Conservation (phyloP, 2,329 filamentous ascomycete species). For the Tolypocladium ophioglossoides region DNA sequence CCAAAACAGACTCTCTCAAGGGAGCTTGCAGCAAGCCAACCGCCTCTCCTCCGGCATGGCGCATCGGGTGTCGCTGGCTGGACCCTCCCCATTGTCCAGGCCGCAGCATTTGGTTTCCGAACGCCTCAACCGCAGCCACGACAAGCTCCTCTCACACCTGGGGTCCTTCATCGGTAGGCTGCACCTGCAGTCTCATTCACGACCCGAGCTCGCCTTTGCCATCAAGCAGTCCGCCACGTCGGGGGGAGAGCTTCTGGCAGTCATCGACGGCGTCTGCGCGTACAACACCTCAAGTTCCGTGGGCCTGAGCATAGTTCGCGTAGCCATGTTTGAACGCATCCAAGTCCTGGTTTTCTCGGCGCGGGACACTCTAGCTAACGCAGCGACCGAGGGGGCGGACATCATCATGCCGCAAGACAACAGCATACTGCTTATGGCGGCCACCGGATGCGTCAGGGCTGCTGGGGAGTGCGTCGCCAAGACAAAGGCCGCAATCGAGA, state of each 20-base stretch:
- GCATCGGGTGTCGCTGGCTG: constrained; percentile 69
- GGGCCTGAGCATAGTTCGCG: constrained; percentile 56
- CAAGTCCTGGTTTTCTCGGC: constrained; percentile 72
- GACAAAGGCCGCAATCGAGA: constrained; percentile 74
- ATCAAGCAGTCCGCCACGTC: constrained; percentile 77
- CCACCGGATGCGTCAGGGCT: constrained; percentile 78
- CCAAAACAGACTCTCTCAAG: constrained; percentile 26
- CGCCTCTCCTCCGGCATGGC: constrained; percentile 46
- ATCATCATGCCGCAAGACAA: constrained; percentile 75
- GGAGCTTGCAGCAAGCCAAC: constrained; percentile 25
- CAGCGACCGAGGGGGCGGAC: constrained; percentile 61
- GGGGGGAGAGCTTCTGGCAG: constrained; percentile 65
- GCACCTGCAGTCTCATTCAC: constrained; percentile 85
- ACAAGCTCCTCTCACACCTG: constrained; percentile 80
- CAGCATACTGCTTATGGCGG: constrained; percentile 62
- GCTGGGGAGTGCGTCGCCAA: constrained; percentile 87
- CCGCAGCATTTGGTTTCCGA: constrained; percentile 73
- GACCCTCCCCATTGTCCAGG: constrained; percentile 49
- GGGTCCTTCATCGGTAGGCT: constrained; percentile 86
- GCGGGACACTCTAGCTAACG: constrained; percentile 63
- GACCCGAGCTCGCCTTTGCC: constrained; percentile 69
- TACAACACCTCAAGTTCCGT: constrained; percentile 61
- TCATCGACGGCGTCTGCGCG: constrained; percentile 73
- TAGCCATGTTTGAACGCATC: constrained; percentile 70
- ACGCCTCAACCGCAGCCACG: constrained; percentile 68